These are phyloP conservation scores for Xylaria curta DNA, from an alignment of 495 filamentous ascomycete species.

Conservation along the genomic window DNA sequence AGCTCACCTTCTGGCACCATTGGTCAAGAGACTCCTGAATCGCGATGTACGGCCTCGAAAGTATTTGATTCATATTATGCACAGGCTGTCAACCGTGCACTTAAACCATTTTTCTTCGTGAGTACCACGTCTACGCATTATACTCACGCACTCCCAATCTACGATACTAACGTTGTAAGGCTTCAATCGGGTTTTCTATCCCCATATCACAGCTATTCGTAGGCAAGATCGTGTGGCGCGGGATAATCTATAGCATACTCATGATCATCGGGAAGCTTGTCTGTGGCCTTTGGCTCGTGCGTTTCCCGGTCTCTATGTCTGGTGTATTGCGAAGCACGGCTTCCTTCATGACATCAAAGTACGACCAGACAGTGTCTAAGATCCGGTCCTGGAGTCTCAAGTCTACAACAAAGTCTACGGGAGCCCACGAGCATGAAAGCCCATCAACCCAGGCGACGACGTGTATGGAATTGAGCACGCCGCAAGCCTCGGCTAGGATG, in stretches of 20 bases:
- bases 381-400: neutral
- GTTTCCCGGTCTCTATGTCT: conserved; percentile 40
- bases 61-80: conserved; percentile 66
- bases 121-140: conserved; percentile 29
- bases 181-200: conserved; percentile 81
- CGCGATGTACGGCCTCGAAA: conserved; percentile 39
- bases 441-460: neutral
- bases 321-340: neutral
- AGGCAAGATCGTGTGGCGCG: conserved; percentile 70
- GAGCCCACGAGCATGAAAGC: neutral
- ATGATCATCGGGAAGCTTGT: conserved; percentile 70
- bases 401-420: neutral
- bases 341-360: conserved; percentile 4
- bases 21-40: neutral
- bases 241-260: conserved; percentile 70
- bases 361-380: neutral
- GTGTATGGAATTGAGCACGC: neutral
- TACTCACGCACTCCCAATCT: neutral
- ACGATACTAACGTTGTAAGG: conserved; percentile 40
- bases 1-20: neutral
- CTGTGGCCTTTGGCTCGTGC: conserved; percentile 70
- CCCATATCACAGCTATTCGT: conserved; percentile 74
- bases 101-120: conserved; percentile 80
- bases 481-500: neutral
- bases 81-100: conserved; percentile 56